A percentile compares a stretch with the other conserved stretches of the same genome.
Conservation (phyloP, 2,329 filamentous ascomycete genomes). For the Lecanosticta acicola region DNA sequence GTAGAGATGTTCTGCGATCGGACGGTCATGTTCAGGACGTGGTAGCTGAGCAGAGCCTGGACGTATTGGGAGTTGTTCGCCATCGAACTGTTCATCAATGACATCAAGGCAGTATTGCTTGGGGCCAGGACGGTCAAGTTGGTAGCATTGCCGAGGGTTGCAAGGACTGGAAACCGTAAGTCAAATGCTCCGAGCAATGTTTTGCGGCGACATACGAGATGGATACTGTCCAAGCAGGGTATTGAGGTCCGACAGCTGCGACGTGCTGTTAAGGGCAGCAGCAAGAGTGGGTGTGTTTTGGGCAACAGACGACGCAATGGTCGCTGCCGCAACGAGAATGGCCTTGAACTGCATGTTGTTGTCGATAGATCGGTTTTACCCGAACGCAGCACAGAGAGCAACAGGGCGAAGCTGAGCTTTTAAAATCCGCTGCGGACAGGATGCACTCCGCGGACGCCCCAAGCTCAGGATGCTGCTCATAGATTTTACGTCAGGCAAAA, state of each 20-base stretch:
- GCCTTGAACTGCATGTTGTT: conserved; percentile 37
- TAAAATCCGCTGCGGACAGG: too few relatives aligned
- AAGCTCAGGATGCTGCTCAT: too few relatives aligned
- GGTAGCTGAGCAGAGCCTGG: conserved; percentile 51
- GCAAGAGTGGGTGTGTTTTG: conserved; percentile 35
- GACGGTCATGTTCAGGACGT: conserved; percentile 52
- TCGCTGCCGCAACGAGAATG: conserved; percentile 34
- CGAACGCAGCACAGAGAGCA: too few relatives aligned
- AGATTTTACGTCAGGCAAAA: too few relatives aligned
- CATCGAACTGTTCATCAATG: conserved; percentile 22
- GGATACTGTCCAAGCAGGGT: conserved; percentile 11
- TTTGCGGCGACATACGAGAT: too few relatives aligned
- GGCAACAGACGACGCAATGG: conserved; percentile 29
- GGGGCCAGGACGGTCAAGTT: conserved; percentile 58
- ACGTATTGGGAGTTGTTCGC: conserved; percentile 34
- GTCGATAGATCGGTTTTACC: too few relatives aligned
- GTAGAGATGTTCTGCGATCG: conserved; percentile 34
- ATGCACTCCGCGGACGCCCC: too few relatives aligned
- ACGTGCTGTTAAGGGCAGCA: conserved; percentile 29
- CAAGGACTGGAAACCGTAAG: conserved; percentile 29
- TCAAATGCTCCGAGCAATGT: too few relatives aligned
- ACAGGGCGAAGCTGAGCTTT: too few relatives aligned
- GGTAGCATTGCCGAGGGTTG: conserved; percentile 28
- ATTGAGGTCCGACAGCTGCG: conserved; percentile 14
- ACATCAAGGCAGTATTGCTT: conserved; percentile 46